Conservation (phyloP, 306 rosid species). For the Luffa aegyptiaca region DNA sequence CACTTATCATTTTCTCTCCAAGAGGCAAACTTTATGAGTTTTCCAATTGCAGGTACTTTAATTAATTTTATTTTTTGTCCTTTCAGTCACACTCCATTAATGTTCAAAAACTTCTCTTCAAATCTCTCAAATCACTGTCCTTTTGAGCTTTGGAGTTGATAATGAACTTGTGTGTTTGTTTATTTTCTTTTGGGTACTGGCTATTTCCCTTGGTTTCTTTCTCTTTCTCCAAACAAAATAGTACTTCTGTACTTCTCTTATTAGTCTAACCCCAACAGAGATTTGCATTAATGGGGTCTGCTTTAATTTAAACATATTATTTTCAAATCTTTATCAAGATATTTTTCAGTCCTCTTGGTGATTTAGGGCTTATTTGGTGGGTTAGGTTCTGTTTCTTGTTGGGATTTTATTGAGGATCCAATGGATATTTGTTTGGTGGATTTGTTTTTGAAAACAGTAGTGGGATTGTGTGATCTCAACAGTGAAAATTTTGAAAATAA, state of each 20-base stretch:
- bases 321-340: not conserved
- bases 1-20: constrained; percentile 70
- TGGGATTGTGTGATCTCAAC: not conserved
- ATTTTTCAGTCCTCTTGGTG: not conserved
- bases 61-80: not conserved
- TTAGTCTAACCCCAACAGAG: not conserved
- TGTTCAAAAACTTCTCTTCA: not conserved
- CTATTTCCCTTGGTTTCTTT: constrained; percentile 4
- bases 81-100: not conserved
- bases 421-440: not conserved
- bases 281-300: not conserved
- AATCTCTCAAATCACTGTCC: constrained; percentile 4
- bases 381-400: not conserved
- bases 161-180: not conserved
- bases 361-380: not conserved
- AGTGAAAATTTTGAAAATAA: not conserved
- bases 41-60: constrained; percentile 58
- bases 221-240: not conserved
- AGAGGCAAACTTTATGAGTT: constrained; percentile 89
- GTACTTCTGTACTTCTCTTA: not conserved
- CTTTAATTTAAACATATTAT: not conserved
- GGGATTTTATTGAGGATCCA: not conserved
- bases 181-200: not conserved
- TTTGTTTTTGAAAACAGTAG: not conserved
- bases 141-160: not conserved